Conservation (phyloP, 148 eudicot genomes). For the Tetragonia tetragonoides region DNA sequence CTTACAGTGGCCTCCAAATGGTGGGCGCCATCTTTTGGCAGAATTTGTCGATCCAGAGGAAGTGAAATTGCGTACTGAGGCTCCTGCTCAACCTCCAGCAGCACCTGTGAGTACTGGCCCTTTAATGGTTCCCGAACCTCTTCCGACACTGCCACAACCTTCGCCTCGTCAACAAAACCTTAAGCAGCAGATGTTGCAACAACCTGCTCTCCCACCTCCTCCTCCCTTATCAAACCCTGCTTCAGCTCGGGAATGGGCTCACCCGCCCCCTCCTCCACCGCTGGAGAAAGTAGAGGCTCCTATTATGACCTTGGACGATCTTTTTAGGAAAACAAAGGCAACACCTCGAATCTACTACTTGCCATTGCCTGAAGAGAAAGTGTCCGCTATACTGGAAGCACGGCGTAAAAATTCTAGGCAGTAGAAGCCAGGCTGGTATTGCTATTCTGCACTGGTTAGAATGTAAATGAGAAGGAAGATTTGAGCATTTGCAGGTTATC, state of each 20-base stretch:
- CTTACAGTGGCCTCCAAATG: constrained; percentile 92
- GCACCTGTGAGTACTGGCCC: constrained; percentile 44
- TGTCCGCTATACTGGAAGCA: constrained; percentile 49
- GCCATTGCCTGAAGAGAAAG: constrained; percentile 82
- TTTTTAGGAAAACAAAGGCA: constrained; percentile 84
- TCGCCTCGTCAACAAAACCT: constrained; percentile 50
- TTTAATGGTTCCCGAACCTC: constrained; percentile 19
- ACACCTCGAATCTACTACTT: constrained; percentile 88
- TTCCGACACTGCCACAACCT: constrained; percentile 39
- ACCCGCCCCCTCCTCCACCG: constrained; percentile 55
- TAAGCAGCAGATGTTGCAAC: constrained; percentile 47
- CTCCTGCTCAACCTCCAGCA: constrained; percentile 50
- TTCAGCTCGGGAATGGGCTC: constrained; percentile 50
- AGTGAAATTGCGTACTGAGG: constrained; percentile 59
- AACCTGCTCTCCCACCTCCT: constrained; percentile 63
- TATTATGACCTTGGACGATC: constrained; percentile 84
- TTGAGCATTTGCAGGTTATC: constrained; percentile 15
- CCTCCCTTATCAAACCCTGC: constrained; percentile 66
- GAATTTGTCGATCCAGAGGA: constrained; percentile 94
- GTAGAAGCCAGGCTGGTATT: constrained; percentile 32
- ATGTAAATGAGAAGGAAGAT: constrained; percentile 21
- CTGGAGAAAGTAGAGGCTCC: constrained; percentile 70
- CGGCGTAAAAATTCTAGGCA: constrained; percentile 46
- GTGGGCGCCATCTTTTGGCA: constrained; percentile 72
- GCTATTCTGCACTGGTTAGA: constrained; percentile 18